phyloP scores from a whole-genome alignment of 495 filamentous ascomycete species.

The Thermochaetoides thermophila region DNA sequence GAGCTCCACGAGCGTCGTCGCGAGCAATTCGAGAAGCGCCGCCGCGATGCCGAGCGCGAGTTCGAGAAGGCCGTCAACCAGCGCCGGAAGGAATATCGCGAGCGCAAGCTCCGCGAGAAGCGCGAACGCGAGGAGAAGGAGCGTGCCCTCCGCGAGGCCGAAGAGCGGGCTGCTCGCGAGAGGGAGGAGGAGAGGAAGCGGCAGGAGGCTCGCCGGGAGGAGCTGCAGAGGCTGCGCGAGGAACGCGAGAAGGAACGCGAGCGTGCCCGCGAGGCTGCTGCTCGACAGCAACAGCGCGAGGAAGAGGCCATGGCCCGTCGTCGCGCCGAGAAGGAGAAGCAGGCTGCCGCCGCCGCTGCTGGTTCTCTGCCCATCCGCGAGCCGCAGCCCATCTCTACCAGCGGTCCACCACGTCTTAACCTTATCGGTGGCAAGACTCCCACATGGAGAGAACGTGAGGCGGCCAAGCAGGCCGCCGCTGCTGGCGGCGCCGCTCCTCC shows the following conservation, averaged over 20 bases:
- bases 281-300: slow-evolving; percentile 35
- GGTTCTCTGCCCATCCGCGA: slow-evolving; percentile 19
- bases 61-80: slow-evolving; percentile 77
- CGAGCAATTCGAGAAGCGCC: slow-evolving; percentile 88
- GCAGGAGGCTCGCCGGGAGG: slow-evolving; percentile 50
- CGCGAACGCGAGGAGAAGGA: slow-evolving; percentile 72
- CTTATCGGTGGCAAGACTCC: slow-evolving; percentile 18
- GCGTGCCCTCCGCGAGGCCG: slow-evolving; percentile 58
- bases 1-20: slow-evolving; percentile 71
- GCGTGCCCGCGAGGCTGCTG: slow-evolving; percentile 34
- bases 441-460: slow-evolving; percentile 34
- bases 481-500: slow-evolving; percentile 4
- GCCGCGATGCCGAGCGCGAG: slow-evolving; percentile 76
- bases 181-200: slow-evolving; percentile 64
- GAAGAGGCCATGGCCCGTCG: slow-evolving; percentile 40
- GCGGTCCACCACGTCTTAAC: slow-evolving; percentile 15
- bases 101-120: slow-evolving; percentile 59
- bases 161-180: slow-evolving; percentile 63
- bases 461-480: slow-evolving; percentile 8
- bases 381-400: slow-evolving; percentile 22
- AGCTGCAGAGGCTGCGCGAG: slow-evolving; percentile 58
- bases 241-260: slow-evolving; percentile 72
- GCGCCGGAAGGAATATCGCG: slow-evolving; percentile 68
- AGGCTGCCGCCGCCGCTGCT: slow-evolving; percentile 11
- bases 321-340: slow-evolving; percentile 28